Evolutionary conservation across 2,329 filamentous ascomycete species (phyloP).

Genomic region (Sclerotinia nivalis): DNA sequence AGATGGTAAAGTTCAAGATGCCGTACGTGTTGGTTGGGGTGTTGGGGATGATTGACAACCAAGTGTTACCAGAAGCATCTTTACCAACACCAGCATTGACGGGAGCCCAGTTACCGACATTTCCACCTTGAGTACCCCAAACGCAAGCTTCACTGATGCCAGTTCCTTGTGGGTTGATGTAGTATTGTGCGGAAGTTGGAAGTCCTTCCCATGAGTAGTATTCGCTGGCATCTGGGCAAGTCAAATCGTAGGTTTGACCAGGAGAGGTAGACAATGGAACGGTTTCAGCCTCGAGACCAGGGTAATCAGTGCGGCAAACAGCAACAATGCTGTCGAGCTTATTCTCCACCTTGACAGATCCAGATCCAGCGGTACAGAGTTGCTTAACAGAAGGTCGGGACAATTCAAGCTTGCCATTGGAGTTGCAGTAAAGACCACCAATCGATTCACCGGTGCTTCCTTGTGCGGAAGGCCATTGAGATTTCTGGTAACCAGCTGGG

Average conservation of each 20-base stretch:
- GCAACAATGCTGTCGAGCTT: constrained; percentile 65
- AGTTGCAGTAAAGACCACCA: constrained; percentile 81
- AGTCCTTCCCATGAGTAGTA: constrained; percentile 80
- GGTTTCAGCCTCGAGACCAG: constrained; percentile 85
- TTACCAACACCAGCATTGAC: constrained; percentile 81
- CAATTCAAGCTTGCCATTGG: constrained; percentile 69
- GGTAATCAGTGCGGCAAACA: constrained; percentile 95
- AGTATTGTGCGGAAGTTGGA: constrained; percentile 89
- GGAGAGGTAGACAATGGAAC: constrained; percentile 68
- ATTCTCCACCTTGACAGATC: constrained; percentile 74
- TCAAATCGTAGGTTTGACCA: constrained; percentile 62
- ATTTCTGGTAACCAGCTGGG: constrained; percentile 87
- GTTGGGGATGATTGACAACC: constrained; percentile 84
- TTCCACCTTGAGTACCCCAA: constrained; percentile 65
- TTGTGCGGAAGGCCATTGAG: constrained; percentile 82
- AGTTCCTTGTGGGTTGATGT: constrained; percentile 83
- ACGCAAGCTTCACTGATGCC: constrained; percentile 67
- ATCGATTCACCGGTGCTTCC: constrained; percentile 80
- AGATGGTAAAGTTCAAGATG: constrained; percentile 75
- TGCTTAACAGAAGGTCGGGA: constrained; percentile 67
- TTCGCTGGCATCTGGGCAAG: constrained; percentile 66
- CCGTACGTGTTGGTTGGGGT: constrained; percentile 66
- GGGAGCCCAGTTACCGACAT: constrained; percentile 81
- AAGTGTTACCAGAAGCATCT: constrained; percentile 64
- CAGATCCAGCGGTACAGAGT: constrained; percentile 71